Evolutionary conservation across 2,329 filamentous ascomycete species (phyloP).

Genomic region (Eutypella sp.): DNA sequence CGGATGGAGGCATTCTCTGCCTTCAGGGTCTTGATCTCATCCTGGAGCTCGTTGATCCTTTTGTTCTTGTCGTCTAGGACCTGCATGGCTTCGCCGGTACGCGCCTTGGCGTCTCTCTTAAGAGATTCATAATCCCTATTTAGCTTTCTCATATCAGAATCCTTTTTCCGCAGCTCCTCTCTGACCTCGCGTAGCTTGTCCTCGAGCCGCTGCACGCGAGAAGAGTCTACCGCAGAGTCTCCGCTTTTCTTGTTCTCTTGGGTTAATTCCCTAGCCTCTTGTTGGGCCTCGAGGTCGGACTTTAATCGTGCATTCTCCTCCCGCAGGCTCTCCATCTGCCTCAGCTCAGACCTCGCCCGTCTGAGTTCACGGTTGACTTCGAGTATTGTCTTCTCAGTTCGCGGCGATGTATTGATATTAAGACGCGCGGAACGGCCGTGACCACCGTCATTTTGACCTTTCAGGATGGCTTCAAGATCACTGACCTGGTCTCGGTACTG

Average conservation of each 20-base stretch:
- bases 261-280: constrained; percentile 34
- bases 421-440: constrained; percentile 26
- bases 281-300: constrained; percentile 44
- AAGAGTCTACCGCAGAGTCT: constrained; percentile 16
- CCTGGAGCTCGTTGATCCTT: constrained; percentile 52
- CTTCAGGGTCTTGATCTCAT: constrained; percentile 45
- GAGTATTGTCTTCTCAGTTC: constrained; percentile 45
- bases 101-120: constrained; percentile 47
- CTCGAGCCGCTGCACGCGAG: constrained; percentile 34
- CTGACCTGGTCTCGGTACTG: constrained; percentile 57
- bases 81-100: constrained; percentile 50
- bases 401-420: constrained; percentile 39
- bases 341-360: constrained; percentile 48
- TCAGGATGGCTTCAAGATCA: constrained; percentile 50
- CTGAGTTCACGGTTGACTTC: constrained; percentile 52
- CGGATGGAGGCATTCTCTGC: constrained; percentile 12
- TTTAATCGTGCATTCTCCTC: constrained; percentile 50
- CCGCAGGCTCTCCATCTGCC: constrained; percentile 45
- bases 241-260: constrained; percentile 28
- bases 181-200: constrained; percentile 38
- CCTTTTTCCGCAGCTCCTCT: constrained; percentile 42
- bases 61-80: constrained; percentile 52
- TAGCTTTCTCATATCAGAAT: constrained; percentile 44
- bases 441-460: constrained; percentile 33
- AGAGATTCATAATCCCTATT: constrained; percentile 50